A percentile compares a stretch with the other conserved stretches of the same genome.
Conservation (phyloP, 129 eudicot genomes). For the Lactuca saligna region DNA sequence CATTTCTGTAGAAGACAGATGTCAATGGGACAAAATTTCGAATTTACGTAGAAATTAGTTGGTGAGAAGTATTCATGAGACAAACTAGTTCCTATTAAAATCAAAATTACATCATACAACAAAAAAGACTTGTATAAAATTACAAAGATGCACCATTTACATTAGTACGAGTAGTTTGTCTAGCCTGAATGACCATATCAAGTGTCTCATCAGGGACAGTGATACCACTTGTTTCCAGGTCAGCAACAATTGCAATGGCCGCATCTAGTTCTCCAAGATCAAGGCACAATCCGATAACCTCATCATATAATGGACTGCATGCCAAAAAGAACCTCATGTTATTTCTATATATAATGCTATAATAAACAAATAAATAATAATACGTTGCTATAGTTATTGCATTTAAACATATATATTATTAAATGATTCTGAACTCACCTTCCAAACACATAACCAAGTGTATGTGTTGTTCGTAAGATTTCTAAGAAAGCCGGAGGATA, state of each 20-base stretch:
- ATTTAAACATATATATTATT: no score
- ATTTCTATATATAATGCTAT: not conserved
- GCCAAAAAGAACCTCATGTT: conserved; percentile 11
- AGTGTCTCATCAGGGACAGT: conserved; percentile 83
- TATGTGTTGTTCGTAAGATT: conserved; percentile 81
- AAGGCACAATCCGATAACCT: conserved; percentile 75
- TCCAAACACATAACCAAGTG: conserved; percentile 80
- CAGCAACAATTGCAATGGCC: conserved; percentile 86
- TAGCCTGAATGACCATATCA: conserved; percentile 78
- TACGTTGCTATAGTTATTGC: no score
- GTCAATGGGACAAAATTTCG: no score
- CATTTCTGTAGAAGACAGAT: no score
- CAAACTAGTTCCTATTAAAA: conserved; percentile 23
- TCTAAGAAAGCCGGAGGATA: conserved; percentile 83
- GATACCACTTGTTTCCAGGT: conserved; percentile 84
- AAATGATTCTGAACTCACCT: conserved; percentile 48
- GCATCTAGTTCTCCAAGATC: conserved; percentile 96
- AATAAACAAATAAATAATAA: no score
- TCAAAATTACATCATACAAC: conserved; percentile 26
- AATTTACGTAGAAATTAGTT: no score
- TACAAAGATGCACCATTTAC: conserved; percentile 50
- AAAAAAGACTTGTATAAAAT: not conserved
- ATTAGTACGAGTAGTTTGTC: conserved; percentile 56
- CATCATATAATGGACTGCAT: conserved; percentile 86
- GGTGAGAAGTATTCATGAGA: conserved; percentile 12